Conservation (phyloP, 257 asterid genomes). For the Ligustrum vulgare region DNA sequence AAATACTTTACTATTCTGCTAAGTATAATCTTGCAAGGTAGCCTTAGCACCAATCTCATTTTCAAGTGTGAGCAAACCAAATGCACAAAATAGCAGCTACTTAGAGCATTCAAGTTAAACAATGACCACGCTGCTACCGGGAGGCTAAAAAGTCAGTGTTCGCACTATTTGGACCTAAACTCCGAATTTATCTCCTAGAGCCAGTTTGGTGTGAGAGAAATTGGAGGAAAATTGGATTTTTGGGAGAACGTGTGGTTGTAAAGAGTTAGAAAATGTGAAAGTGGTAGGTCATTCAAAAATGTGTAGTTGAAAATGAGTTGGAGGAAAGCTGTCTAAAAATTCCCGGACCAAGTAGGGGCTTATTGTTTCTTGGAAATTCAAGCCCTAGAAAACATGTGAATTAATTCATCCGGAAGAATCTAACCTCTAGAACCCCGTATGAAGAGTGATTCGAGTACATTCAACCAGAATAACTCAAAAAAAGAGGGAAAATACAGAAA, state of each 20-base stretch:
- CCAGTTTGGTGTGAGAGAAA: too few relatives aligned
- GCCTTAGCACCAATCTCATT: not conserved
- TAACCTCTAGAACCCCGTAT: not conserved
- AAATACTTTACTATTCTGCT: not conserved
- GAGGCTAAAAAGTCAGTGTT: not conserved
- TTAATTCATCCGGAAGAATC: not conserved
- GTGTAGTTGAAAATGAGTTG: too few relatives aligned
- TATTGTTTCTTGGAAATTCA: not conserved
- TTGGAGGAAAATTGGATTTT: too few relatives aligned
- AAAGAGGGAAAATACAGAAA: not conserved
- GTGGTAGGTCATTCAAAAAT: too few relatives aligned
- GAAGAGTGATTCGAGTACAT: constrained; percentile 10
- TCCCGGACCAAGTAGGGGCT: too few relatives aligned
- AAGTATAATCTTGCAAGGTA: not conserved
- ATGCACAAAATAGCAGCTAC: not conserved
- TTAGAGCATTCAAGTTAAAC: not conserved
- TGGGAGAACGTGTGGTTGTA: too few relatives aligned
- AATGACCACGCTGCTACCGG: not conserved
- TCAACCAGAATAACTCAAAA: constrained; percentile 6
- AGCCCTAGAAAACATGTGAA: not conserved
- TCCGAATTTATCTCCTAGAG: not conserved
- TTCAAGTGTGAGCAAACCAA: not conserved
- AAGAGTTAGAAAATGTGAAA: too few relatives aligned
- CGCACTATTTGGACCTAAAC: not conserved
- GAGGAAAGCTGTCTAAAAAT: too few relatives aligned